Conservation (phyloP, 2,329 filamentous ascomycete species). For the Aspergillus cejpii region DNA sequence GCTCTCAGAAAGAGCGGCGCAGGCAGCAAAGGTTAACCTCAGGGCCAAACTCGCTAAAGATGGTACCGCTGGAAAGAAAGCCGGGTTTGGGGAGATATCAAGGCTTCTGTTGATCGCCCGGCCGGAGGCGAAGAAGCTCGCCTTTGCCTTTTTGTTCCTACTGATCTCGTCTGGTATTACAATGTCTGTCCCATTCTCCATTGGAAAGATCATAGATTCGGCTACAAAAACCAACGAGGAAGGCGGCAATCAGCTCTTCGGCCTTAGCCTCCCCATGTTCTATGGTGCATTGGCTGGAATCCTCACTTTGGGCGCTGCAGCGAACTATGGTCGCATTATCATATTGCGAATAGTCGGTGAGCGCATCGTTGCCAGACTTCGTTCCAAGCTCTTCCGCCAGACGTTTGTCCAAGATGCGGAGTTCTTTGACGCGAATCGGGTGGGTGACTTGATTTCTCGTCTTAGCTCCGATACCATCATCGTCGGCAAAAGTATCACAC, state of each 20-base stretch:
- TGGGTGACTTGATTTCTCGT: conserved; percentile 91
- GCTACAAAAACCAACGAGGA: conserved; percentile 67
- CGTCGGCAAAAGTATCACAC: conserved; percentile 96
- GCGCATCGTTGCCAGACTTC: conserved; percentile 80
- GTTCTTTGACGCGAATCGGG: conserved; percentile 96
- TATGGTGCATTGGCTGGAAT: conserved; percentile 72
- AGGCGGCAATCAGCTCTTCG: conserved; percentile 64
- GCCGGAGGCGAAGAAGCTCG: conserved; percentile 73
- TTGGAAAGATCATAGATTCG: conserved; percentile 89
- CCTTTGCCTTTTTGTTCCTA: conserved; percentile 73
- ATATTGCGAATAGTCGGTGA: conserved; percentile 91
- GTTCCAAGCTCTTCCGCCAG: conserved; percentile 80
- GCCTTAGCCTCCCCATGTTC: conserved; percentile 78
- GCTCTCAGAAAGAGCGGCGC: conserved; percentile 73
- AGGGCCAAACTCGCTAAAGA: conserved; percentile 82
- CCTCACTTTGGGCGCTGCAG: conserved; percentile 73
- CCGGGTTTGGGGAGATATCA: conserved; percentile 70
- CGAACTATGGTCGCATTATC: conserved; percentile 91
- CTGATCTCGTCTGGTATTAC: conserved; percentile 86
- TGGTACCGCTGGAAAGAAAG: conserved; percentile 49
- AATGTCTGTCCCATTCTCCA: conserved; percentile 94
- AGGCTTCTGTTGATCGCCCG: conserved; percentile 81
- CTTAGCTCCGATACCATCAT: conserved; percentile 95
- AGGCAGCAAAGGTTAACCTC: conserved; percentile 83
- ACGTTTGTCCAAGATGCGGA: conserved; percentile 97